These are phyloP conservation scores for Aureobasidium sp. DNA, from an alignment of 2,329 filamentous ascomycete species.

Conservation along the genomic window DNA sequence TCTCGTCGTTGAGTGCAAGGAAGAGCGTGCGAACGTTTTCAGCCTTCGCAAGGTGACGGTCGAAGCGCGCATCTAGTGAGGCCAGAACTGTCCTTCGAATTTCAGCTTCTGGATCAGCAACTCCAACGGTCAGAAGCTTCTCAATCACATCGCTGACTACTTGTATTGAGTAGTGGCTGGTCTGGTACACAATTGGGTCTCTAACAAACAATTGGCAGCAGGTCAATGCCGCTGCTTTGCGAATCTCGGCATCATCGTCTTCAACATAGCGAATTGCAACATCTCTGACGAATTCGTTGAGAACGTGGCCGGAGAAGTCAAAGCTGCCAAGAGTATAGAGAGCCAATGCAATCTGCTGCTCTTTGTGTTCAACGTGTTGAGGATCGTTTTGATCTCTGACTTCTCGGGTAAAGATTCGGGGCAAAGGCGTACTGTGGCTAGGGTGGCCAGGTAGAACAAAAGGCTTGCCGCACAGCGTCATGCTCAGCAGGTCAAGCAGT, in stretches of 20 bases:
- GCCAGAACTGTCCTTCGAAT: slow-evolving; percentile 84
- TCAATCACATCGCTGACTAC: slow-evolving; percentile 98
- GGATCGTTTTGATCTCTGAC: slow-evolving; percentile 77
- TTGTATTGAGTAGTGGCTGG: slow-evolving; percentile 91
- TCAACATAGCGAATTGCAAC: slow-evolving; percentile 98
- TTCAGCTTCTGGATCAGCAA: slow-evolving; percentile 80
- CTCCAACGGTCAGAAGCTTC: slow-evolving; percentile 87
- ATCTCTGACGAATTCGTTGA: slow-evolving; percentile 98
- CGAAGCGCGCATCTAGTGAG: slow-evolving; percentile 87
- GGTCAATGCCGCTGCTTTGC: slow-evolving; percentile 89
- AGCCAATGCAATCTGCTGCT: slow-evolving; percentile 84
- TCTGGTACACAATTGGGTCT: slow-evolving; percentile 96
- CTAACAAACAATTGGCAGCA: slow-evolving; percentile 96
- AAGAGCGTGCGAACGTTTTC: slow-evolving; percentile 96
- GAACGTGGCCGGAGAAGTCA: slow-evolving; percentile 82
- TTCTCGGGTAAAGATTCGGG: slow-evolving; percentile 64
- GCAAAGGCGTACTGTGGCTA: slow-evolving; percentile 71
- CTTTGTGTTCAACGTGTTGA: slow-evolving; percentile 68
- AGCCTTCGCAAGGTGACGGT: slow-evolving; percentile 91
- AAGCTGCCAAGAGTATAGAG: slow-evolving; percentile 96
- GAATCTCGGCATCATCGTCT: slow-evolving; percentile 86
- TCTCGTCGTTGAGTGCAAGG: slow-evolving; percentile 89
- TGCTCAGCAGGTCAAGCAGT: slow-evolving; percentile 86
- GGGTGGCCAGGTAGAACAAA: slow-evolving; percentile 91
- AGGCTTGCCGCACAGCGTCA: slow-evolving; percentile 83